Conservation (phyloP, 1,284 basidiomycete species). For the Sporisorium sorghi region DNA sequence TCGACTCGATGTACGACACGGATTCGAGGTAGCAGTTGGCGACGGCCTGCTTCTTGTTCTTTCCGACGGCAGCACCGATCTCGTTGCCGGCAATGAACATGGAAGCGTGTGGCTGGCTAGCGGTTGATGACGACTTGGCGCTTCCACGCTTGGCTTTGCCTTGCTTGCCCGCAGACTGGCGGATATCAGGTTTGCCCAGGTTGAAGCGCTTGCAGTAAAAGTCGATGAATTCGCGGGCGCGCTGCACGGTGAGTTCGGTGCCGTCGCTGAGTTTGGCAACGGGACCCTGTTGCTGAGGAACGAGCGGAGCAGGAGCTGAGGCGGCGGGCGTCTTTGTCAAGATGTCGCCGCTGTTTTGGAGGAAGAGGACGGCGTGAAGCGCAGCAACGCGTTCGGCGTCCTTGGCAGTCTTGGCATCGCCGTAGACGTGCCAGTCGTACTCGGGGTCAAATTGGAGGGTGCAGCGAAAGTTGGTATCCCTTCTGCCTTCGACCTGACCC, state of each 20-base stretch:
- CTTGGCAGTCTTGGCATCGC: constrained; percentile 79
- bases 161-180: constrained; percentile 41
- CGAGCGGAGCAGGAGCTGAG: constrained; percentile 70
- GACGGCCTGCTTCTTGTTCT: constrained; percentile 81
- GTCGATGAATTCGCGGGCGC: constrained; percentile 90
- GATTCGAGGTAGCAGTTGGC: constrained; percentile 87
- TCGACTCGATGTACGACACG: constrained; percentile 83
- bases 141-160: constrained; percentile 33
- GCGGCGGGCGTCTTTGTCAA: constrained; percentile 51
- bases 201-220: constrained; percentile 88
- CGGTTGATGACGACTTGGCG: constrained; percentile 14
- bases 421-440: constrained; percentile 69
- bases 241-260: constrained; percentile 77
- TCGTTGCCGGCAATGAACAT: constrained; percentile 83
- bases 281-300: constrained; percentile 36
- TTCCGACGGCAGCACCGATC: constrained; percentile 81
- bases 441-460: constrained; percentile 48
- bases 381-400: constrained; percentile 80
- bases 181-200: constrained; percentile 83
- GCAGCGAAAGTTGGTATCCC: constrained; percentile 55
- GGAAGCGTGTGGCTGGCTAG: constrained; percentile 78
- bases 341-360: constrained; percentile 45
- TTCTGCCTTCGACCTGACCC: constrained; percentile 53
- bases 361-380: constrained; percentile 55
- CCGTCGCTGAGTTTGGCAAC: constrained; percentile 75